Evolutionary conservation across 352 stramenopile species (phyloP), one percentile per base, ranked within the genome.

Genomic region (Discostella stelligera): DNA sequence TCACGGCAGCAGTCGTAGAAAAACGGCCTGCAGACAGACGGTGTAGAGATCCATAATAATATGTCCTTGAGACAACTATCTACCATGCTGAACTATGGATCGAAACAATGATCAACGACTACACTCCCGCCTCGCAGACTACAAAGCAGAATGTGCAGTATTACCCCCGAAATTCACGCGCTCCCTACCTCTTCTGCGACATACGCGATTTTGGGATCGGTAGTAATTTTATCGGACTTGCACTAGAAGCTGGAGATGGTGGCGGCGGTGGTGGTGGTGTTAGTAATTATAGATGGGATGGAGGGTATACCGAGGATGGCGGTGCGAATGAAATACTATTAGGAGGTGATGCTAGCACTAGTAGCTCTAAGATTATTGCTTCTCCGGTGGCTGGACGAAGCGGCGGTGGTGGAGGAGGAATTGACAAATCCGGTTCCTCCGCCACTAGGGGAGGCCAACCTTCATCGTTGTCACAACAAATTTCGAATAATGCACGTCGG

Each of bases 101-200:
- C 21, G 0, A 74, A 13, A 52, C 10, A 41, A 54, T 11, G 27
- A 76, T 27, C 25, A 48, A 62, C 10, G 20, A 50, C 4, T 53
- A 62, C 53, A 74, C 21, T 30, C 18, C 48, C 2, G n/a, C 6
- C 5, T 39, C 37, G 61, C 59, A 18, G 13, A 46, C 2, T 46
- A 44, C 37, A 25, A 52, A 58, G 25, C 5, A 64, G 18, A 55
- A 80, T 46, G 39, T 71, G 0, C 71, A 84, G 62, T 80, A 84
- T 44, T 84, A 80, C 27, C 77, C 77, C 18, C 77, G 77, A 46
- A 54, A 54, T 41, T 60, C 77, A 73, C 66, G 77, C 16, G 66
- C 77, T 11, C 77, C 77, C 0, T 84, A 84, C 44, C 68, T 84
- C 14, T 61, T 84, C 14, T 61, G 9, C 20, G 71, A 84, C 65